phyloP scores from a whole-genome alignment of 768 basidiomycete genomes.

The Daedaleopsis nitida region DNA sequence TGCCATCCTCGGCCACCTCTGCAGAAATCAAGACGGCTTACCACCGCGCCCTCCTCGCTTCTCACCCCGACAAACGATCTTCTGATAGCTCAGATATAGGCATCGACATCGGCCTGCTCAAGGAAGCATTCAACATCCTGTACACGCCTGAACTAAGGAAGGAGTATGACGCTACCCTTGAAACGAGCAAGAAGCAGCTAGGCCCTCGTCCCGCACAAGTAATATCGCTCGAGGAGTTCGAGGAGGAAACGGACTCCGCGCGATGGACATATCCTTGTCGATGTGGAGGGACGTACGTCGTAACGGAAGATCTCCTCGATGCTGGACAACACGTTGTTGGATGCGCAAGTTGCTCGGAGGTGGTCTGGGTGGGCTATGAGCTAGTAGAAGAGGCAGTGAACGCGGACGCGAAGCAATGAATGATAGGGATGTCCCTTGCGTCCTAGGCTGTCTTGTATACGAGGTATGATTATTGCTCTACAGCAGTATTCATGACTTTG shows the following conservation, averaged over 20 bases:
- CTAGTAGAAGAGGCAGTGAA: constrained; percentile 21
- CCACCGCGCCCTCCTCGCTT: constrained; percentile 61
- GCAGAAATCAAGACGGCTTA: constrained; percentile 71
- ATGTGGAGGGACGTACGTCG: constrained; percentile 68
- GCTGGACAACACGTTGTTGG: constrained; percentile 69
- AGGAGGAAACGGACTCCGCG: constrained; percentile 32
- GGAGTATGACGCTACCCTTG: constrained; percentile 47
- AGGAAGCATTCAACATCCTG: constrained; percentile 68
- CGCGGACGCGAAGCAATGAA: not conserved
- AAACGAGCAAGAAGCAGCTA: constrained; percentile 6
- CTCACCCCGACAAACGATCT: constrained; percentile 63
- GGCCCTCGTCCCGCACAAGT: constrained; percentile 74
- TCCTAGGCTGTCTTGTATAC: too few relatives aligned
- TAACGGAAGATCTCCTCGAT: constrained; percentile 64
- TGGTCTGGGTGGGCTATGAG: constrained; percentile 86
- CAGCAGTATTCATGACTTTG: too few relatives aligned
- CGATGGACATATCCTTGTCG: constrained; percentile 67
- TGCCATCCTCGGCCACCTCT: constrained; percentile 50
- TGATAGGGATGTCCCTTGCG: too few relatives aligned
- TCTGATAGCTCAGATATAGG: not conserved
- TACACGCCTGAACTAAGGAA: constrained; percentile 50
- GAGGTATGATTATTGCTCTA: too few relatives aligned
- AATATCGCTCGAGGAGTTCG: constrained; percentile 77
- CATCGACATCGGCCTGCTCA: constrained; percentile 58
- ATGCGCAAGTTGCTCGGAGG: constrained; percentile 79